phyloP scores from a whole-genome alignment of 2,329 filamentous ascomycete genomes.

The Talaromyces marneffei region DNA sequence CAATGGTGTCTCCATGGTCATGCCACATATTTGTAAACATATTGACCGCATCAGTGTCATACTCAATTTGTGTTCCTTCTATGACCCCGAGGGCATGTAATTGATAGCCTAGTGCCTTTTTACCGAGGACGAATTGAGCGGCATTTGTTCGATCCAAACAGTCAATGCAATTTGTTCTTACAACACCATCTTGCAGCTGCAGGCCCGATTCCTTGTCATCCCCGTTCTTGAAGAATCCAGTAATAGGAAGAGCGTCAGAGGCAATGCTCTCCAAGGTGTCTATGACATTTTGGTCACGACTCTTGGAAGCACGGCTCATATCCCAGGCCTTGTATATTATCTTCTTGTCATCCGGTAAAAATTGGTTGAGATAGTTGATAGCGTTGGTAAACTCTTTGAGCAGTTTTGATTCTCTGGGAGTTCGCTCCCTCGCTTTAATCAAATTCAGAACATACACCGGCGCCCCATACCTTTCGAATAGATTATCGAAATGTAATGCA shows the following conservation, averaged over 20 bases:
- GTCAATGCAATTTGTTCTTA: conserved; percentile 95
- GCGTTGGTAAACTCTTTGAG: conserved; percentile 81
- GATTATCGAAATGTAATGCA: conserved; percentile 87
- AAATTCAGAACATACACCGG: conserved; percentile 89
- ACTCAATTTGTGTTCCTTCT: conserved; percentile 70
- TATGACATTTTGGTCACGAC: conserved; percentile 88
- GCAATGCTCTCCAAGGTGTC: conserved; percentile 84
- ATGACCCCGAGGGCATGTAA: conserved; percentile 87
- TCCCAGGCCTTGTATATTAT: conserved; percentile 96
- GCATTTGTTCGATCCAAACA: conserved; percentile 96
- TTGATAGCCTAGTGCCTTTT: conserved; percentile 85
- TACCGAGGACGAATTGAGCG: conserved; percentile 95
- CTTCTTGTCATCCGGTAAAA: conserved; percentile 73
- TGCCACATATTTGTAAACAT: conserved; percentile 98
- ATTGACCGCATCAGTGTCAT: conserved; percentile 93
- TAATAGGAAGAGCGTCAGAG: conserved; percentile 75
- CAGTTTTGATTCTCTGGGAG: conserved; percentile 84
- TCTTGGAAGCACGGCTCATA: conserved; percentile 94
- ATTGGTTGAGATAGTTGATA: conserved; percentile 89
- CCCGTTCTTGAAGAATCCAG: conserved; percentile 93
- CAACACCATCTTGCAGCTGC: conserved; percentile 81
- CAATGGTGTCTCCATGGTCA: conserved; percentile 95
- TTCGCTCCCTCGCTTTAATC: conserved; percentile 81
- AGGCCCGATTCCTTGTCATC: conserved; percentile 61
- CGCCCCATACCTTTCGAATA: conserved; percentile 88